These are phyloP conservation scores for Puccinia novopanici DNA, from an alignment of 1,284 basidiomycete species.

Conservation along the genomic window DNA sequence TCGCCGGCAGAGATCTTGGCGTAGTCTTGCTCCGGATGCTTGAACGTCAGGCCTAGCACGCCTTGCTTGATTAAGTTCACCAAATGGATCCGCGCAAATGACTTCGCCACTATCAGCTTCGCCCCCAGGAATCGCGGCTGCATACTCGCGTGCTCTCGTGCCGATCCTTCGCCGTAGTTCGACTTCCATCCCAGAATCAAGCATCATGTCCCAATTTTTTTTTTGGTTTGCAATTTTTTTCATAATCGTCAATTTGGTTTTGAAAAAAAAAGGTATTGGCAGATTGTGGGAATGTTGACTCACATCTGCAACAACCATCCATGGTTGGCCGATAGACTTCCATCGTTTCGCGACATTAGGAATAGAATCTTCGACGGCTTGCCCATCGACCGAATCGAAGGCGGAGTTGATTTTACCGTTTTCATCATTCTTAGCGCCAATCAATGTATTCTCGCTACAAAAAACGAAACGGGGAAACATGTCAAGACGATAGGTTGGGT, in stretches of 20 bases:
- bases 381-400: slow-evolving; percentile 66
- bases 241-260: neutral
- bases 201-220: neutral
- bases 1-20: slow-evolving; percentile 66
- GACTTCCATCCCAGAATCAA: slow-evolving; percentile 53
- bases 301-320: slow-evolving; percentile 87
- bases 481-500: neutral
- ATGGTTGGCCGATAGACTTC: slow-evolving; percentile 77
- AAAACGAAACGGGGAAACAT: slow-evolving; percentile 13
- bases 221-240: too few relatives aligned
- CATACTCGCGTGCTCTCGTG: slow-evolving; percentile 95
- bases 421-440: slow-evolving; percentile 83
- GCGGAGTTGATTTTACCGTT: slow-evolving; percentile 85
- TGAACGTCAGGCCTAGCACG: slow-evolving; percentile 31
- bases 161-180: slow-evolving; percentile 91
- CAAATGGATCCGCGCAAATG: slow-evolving; percentile 98
- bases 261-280: neutral
- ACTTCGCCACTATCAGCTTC: slow-evolving; percentile 65
- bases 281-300: slow-evolving; percentile 20
- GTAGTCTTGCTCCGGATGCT: slow-evolving; percentile 41
- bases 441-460: slow-evolving; percentile 55
- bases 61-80: slow-evolving; percentile 69
- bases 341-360: slow-evolving; percentile 84
- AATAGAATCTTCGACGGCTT: slow-evolving; percentile 70
- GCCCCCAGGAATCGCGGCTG: slow-evolving; percentile 91